Conservation (phyloP, 306 rosid genomes). For the Castanea mollissima region DNA sequence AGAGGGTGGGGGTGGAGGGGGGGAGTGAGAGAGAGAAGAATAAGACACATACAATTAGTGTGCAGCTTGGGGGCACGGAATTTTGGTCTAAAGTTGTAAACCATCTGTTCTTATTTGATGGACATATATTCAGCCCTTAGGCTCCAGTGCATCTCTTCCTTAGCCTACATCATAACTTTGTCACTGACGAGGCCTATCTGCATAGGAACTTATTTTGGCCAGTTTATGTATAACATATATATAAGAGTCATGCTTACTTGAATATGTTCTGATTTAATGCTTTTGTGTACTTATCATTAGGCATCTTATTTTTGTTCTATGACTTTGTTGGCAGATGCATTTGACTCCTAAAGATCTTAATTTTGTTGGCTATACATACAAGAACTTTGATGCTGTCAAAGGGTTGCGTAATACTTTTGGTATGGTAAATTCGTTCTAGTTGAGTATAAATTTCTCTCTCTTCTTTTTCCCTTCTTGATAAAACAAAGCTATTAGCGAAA, state of each 20-base stretch:
- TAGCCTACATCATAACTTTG: background rate
- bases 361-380: conserved; percentile 96
- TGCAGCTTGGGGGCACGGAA: background rate
- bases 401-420: conserved; percentile 58
- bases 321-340: conserved; percentile 47
- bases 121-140: background rate
- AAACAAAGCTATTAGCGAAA: background rate
- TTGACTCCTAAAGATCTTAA: conserved; percentile 85
- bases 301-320: conserved; percentile 10
- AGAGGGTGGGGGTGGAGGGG: no score
- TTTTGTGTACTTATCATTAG: background rate
- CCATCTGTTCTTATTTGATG: background rate
- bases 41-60: no score
- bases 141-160: background rate
- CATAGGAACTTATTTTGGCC: background rate
- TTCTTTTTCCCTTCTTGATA: conserved; percentile 3
- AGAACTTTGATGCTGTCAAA: conserved; percentile 88
- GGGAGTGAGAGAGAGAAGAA: no score
- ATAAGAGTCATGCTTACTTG: background rate
- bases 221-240: background rate
- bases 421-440: conserved; percentile 29
- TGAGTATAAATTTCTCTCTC: background rate
- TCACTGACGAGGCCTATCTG: background rate
- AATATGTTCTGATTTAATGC: background rate
- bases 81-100: background rate